Evolutionary conservation across 805 yeast species (phyloP), one percentile per base, ranked within the genome.

Genomic region (Candida patagonica): DNA sequence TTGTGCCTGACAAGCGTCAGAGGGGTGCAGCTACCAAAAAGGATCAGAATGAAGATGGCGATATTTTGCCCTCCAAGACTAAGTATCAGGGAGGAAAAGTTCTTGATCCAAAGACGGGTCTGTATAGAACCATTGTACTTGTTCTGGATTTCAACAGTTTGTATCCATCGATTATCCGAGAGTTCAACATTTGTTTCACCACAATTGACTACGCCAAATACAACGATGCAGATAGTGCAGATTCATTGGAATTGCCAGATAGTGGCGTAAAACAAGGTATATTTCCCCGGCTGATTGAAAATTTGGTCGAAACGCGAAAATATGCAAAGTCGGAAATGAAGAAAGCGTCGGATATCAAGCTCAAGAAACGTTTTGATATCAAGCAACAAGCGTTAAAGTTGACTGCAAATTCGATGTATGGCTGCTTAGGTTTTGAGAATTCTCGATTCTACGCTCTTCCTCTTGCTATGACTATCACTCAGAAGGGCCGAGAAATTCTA

Each of bases 331-430:
- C 77, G 50, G 63, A 86, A 26, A 71, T 92, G 71, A 87, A 86
- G 52, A 70, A 72, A 32, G 74, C 78, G 17, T 68, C 78, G 0
- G 37, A 33, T 33, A 67, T 76, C 0, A 62, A 67, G 12, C 51
- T 52, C 40, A 74, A 63, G 42, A 80, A 84, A 0, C 96, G 89
- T 55, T 86, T 81, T 68, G 97, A 92, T 59, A 87, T 88, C 55
- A 85, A 88, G 55, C 98, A 92, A 61, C 94, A 82, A 59, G 97
- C 98, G 0, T 73, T 92, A 57, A 92, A 92, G 59, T 70, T 92
- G 57, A 94, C 98, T 2, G 98, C 98, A 22, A 92, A 92, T 62
- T 92, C 98, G n/a, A 89, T 92, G 96, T 92, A 92, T 64, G 98
- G 98, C 56, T 92, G 97, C 73, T 71, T 92, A 52, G 98, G 98